Conservation (phyloP, 345 rosid species). For the Hibiscus syriacus region DNA sequence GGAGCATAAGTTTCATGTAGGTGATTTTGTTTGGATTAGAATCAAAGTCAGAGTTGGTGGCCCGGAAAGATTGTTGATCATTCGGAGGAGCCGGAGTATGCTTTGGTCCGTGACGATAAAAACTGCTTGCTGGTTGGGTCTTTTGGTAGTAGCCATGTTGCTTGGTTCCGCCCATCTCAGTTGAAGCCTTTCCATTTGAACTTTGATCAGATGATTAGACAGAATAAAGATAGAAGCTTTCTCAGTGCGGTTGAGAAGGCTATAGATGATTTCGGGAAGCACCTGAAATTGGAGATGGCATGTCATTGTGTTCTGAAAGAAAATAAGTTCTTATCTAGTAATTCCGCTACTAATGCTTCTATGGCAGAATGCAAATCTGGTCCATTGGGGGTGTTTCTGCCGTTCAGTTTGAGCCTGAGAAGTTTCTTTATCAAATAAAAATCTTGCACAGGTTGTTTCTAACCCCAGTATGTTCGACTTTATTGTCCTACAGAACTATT, state of each 20-base stretch:
- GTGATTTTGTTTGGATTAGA: slow-evolving; percentile 79
- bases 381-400: slow-evolving; percentile 32
- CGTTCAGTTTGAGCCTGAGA: slow-evolving; percentile 38
- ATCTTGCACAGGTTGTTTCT: slow-evolving; percentile 33
- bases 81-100: slow-evolving; percentile 21
- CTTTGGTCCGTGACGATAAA: slow-evolving; percentile 14
- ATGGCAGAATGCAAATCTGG: slow-evolving; percentile 9
- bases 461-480: slow-evolving; percentile 46
- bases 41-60: slow-evolving; percentile 68
- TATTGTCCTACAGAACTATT: slow-evolving; percentile 30
- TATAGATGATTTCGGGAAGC: slow-evolving; percentile 48
- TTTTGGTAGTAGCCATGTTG: slow-evolving; percentile 40
- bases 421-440: slow-evolving; percentile 49
- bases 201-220: slow-evolving; percentile 38
- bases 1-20: slow-evolving; percentile 32
- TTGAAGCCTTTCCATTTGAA: slow-evolving; percentile 56
- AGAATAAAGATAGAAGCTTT: slow-evolving; percentile 41
- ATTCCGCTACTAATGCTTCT: slow-evolving; percentile 5
- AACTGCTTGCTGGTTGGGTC: slow-evolving; percentile 40
- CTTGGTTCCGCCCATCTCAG: slow-evolving; percentile 49
- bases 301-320: slow-evolving; percentile 41
- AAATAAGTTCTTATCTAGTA: slow-evolving; percentile 12
- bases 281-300: slow-evolving; percentile 46
- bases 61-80: slow-evolving; percentile 66
- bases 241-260: slow-evolving; percentile 59